Evolutionary conservation across 495 filamentous ascomycete genomes (phyloP).

Genomic region (Neurospora sp.): DNA sequence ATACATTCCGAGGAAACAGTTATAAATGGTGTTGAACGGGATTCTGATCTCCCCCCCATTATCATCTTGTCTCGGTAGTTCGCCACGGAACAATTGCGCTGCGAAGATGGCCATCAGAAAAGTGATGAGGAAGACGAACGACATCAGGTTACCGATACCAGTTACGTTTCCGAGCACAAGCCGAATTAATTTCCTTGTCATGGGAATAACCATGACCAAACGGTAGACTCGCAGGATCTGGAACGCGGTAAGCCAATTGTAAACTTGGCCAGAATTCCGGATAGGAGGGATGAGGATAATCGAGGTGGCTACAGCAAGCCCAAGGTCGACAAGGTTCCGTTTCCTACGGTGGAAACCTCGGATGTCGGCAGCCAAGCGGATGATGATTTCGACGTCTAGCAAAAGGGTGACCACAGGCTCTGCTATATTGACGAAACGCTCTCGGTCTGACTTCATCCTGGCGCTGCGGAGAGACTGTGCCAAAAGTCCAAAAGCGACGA

Average conservation of each 20-base stretch:
- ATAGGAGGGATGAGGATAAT: conserved; percentile 83
- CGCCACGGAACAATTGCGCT: conserved; percentile 82
- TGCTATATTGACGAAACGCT: conserved; percentile 44
- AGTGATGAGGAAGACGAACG: conserved; percentile 93
- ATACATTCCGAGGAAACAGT: conserved; percentile 97
- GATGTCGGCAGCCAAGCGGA: conserved; percentile 73
- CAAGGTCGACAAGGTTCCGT: conserved; percentile 70
- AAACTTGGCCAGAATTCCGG: conserved; percentile 61
- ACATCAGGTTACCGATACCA: conserved; percentile 86
- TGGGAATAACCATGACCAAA: conserved; percentile 77
- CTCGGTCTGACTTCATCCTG: conserved; percentile 50
- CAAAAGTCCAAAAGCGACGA: conserved; percentile 70
- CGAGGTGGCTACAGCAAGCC: conserved; percentile 67
- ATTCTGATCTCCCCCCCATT: conserved; percentile 48
- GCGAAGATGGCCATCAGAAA: conserved; percentile 92
- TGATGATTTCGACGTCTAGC: conserved; percentile 71
- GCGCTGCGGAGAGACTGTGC: conserved; percentile 68
- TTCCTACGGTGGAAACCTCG: conserved; percentile 61
- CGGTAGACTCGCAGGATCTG: conserved; percentile 90
- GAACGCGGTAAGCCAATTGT: conserved; percentile 86
- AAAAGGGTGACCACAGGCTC: conserved; percentile 70
- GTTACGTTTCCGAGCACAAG: conserved; percentile 85
- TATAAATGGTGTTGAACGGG: conserved; percentile 84
- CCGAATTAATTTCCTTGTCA: conserved; percentile 75
- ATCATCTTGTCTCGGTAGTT: conserved; percentile 54